A percentile compares a stretch with the other conserved stretches of the same genome.
Evolutionary conservation across 441 rosid genomes (phyloP).

Genomic region (Populus hybrid): DNA sequence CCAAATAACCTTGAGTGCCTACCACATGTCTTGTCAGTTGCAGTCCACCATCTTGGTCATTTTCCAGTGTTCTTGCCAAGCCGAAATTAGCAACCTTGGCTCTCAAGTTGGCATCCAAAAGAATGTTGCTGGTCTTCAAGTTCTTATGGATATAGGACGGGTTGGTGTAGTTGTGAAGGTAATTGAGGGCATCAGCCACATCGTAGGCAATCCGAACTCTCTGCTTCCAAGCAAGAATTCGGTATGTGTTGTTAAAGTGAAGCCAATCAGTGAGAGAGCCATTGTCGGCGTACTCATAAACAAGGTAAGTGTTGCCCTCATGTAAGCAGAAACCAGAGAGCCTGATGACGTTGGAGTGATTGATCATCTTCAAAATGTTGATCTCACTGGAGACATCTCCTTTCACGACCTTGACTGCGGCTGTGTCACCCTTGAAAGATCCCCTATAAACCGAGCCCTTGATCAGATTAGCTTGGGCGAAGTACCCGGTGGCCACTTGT

Average conservation of each 20-base stretch:
- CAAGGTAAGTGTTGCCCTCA: slow-evolving; percentile 71
- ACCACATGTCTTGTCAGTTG: slow-evolving; percentile 80
- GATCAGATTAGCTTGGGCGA: slow-evolving; percentile 55
- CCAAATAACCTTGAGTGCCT: slow-evolving; percentile 82
- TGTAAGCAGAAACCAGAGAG: slow-evolving; percentile 82
- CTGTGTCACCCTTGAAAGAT: slow-evolving; percentile 60
- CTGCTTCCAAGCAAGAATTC: slow-evolving; percentile 66
- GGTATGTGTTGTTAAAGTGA: slow-evolving; percentile 22
- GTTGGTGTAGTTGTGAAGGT: slow-evolving; percentile 66
- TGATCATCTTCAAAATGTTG: slow-evolving; percentile 67
- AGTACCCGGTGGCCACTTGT: slow-evolving; percentile 52
- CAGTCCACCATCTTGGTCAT: slow-evolving; percentile 38
- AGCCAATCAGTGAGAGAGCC: slow-evolving; percentile 70
- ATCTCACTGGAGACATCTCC: slow-evolving; percentile 84
- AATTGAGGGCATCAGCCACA: slow-evolving; percentile 72
- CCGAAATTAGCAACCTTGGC: slow-evolving; percentile 85
- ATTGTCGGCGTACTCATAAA: slow-evolving; percentile 67
- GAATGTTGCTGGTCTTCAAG: slow-evolving; percentile 72
- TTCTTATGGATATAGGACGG: slow-evolving; percentile 84
- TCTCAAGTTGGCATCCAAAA: slow-evolving; percentile 62
- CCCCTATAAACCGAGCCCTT: slow-evolving; percentile 72
- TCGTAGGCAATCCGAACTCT: slow-evolving; percentile 70
- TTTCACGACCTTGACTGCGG: slow-evolving; percentile 77
- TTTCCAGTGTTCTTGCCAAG: slow-evolving; percentile 52
- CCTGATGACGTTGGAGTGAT: slow-evolving; percentile 69